These are phyloP conservation scores for Aspergillus thermomutatus DNA, from an alignment of 2,329 filamentous ascomycete genomes.

Conservation along the genomic window DNA sequence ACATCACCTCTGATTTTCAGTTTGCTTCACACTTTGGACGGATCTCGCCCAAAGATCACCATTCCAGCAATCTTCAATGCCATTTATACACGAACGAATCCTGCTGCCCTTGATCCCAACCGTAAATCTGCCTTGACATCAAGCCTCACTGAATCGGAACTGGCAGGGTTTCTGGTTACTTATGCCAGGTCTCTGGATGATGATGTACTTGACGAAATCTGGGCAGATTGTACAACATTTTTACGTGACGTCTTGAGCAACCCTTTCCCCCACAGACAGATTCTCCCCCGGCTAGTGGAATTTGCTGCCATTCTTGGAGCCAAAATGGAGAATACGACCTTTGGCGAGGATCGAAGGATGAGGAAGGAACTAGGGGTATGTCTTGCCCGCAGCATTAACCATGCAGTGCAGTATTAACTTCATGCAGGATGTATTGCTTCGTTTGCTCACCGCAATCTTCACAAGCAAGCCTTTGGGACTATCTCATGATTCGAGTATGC, in stretches of 20 bases:
- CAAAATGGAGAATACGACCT: conserved; percentile 97
- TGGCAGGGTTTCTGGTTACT: conserved; percentile 84
- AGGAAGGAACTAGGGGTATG: conserved; percentile 80
- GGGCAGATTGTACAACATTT: conserved; percentile 90
- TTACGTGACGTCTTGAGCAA: conserved; percentile 86
- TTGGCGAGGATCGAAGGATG: conserved; percentile 92
- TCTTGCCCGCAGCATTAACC: conserved; percentile 17
- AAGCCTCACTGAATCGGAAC: conserved; percentile 74
- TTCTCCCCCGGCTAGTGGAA: conserved; percentile 77
- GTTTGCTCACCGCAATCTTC: conserved; percentile 88
- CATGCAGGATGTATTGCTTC: conserved; percentile 75
- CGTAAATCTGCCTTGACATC: conserved; percentile 87
- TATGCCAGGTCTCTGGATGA: conserved; percentile 90
- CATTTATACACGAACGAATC: conserved; percentile 91
- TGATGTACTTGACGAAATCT: conserved; percentile 97
- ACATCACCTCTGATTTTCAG: conserved; percentile 70
- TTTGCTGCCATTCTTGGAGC: conserved; percentile 87
- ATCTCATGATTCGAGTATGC: conserved; percentile 52
- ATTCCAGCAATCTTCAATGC: conserved; percentile 94
- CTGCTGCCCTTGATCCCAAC: conserved; percentile 69
- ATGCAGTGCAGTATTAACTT: conserved; percentile 16
- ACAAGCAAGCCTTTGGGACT: conserved; percentile 80
- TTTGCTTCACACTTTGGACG: conserved; percentile 84
- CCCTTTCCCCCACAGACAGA: conserved; percentile 90
- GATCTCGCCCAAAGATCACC: conserved; percentile 83